Percentiles rank a stretch among this genome's conserved stretches.
phyloP scores from a whole-genome alignment of 306 rosid genomes.

The Adenanthera pavonina region DNA sequence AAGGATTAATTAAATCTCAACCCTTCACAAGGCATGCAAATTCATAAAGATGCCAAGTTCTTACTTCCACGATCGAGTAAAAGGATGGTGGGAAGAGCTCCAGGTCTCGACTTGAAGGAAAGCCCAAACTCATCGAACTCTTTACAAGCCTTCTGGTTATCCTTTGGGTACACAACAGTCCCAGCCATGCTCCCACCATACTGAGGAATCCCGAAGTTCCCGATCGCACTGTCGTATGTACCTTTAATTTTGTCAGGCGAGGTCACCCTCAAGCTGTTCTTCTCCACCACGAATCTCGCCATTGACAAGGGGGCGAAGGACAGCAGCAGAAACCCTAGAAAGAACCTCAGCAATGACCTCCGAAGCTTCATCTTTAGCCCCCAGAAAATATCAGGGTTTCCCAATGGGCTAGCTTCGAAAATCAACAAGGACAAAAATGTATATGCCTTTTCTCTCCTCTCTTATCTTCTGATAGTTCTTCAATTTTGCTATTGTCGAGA shows the following conservation, averaged over 20 bases:
- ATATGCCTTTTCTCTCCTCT: constrained; percentile 22
- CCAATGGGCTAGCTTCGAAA: constrained; percentile 35
- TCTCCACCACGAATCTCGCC: constrained; percentile 94
- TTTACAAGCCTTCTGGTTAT: constrained; percentile 85
- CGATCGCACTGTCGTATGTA: constrained; percentile 87
- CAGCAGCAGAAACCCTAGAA: constrained; percentile 75
- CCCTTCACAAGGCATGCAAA: constrained; percentile 32
- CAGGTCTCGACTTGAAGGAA: constrained; percentile 73
- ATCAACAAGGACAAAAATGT: constrained; percentile 35
- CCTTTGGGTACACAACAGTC: constrained; percentile 76
- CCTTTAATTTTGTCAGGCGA: constrained; percentile 90
- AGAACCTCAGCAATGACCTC: constrained; percentile 48
- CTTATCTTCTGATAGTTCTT: background rate
- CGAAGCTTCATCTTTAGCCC: constrained; percentile 64
- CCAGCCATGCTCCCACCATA: constrained; percentile 99
- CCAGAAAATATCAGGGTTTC: constrained; percentile 30
- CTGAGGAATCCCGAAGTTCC: constrained; percentile 97
- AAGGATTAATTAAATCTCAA: background rate
- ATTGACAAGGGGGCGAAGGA: constrained; percentile 50
- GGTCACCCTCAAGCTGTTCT: constrained; percentile 91
- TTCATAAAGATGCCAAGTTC: constrained; percentile 6
- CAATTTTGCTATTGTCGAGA: background rate
- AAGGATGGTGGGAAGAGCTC: constrained; percentile 90
- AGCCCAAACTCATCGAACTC: constrained; percentile 76
- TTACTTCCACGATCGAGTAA: constrained; percentile 97